Evolutionary conservation across 768 basidiomycete genomes (phyloP), one percentile per base, ranked within the genome.

Genomic region (Hebeloma cylindrosporum): DNA sequence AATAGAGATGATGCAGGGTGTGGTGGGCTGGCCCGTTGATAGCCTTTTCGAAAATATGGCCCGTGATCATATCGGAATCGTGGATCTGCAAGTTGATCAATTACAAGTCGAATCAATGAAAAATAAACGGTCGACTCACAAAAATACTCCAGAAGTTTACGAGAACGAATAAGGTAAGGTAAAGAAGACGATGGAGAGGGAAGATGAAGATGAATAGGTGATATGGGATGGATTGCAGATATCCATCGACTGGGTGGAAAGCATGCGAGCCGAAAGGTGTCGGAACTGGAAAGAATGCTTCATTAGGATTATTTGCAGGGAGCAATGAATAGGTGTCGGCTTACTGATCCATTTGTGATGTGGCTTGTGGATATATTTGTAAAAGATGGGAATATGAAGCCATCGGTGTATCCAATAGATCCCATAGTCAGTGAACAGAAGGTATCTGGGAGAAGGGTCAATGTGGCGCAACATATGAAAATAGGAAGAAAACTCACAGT

Each of bases 21-120:
- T 99, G 96, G 57, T 99, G 96, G 2, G 94, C 92, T 2, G 96
- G 95, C n/a, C 93, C 93, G 67, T 98, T 99, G 69, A 99, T 93
- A 61, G 88, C 68, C 47, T 75, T 83, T 68, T 97, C 95, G 4
- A 96, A 77, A 3, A 83, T 71, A 61, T 91, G 86, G 3, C 88
- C 94, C 21, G 91, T 90, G 59, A 98, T 82, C 95, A 99, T 98
- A 71, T 98, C 96, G 3, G 92, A 94, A 66, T 99, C 96, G 61
- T 99, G 95, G 54, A 99, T 99, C 91, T 93, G 37, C 7, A 36
- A 30, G 28, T 20, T 29, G 8, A 26, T 36, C 1, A 37, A 17
- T 14, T 27, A 35, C 7, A 31, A 22, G 25, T 29, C 5, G 20
- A n/a, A 16, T 18, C 13, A 21, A 13, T 16, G 14, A 21, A 21